phyloP scores from a whole-genome alignment of 768 basidiomycete species.

The Xanthoconium purpureum region DNA sequence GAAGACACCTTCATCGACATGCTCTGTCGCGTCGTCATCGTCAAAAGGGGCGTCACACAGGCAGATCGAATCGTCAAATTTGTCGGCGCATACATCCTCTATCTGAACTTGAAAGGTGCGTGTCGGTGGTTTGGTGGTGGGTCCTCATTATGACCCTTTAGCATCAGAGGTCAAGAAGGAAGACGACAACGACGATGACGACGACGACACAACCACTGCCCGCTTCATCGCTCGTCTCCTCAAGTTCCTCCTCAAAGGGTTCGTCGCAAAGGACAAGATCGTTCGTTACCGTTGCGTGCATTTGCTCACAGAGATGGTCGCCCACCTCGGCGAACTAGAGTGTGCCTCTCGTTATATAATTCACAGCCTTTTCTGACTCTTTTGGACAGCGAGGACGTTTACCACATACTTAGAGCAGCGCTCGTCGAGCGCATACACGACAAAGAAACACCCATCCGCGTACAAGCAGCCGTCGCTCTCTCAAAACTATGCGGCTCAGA shows the following conservation, averaged over 20 bases:
- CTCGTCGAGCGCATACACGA: constrained; percentile 75
- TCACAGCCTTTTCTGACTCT: not conserved
- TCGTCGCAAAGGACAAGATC: constrained; percentile 81
- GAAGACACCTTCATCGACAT: constrained; percentile 59
- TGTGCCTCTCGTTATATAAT: constrained; percentile 35
- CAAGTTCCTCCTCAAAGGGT: constrained; percentile 72
- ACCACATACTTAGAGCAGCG: constrained; percentile 52
- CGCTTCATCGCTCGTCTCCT: constrained; percentile 68
- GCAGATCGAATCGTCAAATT: constrained; percentile 84
- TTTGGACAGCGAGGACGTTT: constrained; percentile 68
- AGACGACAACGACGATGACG: constrained; percentile 45
- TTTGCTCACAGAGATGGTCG: constrained; percentile 75
- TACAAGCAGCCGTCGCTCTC: constrained; percentile 77
- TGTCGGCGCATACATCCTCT: constrained; percentile 71
- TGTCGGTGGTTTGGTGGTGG: not conserved
- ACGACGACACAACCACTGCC: constrained; percentile 66
- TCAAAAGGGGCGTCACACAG: constrained; percentile 77
- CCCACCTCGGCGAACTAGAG: constrained; percentile 83
- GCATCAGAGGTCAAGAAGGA: constrained; percentile 37
- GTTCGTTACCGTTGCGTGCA: constrained; percentile 80
- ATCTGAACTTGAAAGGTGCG: constrained; percentile 75
- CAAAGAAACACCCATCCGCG: constrained; percentile 73
- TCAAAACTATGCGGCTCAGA: constrained; percentile 75
- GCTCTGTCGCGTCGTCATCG: constrained; percentile 55
- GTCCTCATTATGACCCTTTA: constrained; percentile 13